Conservation (phyloP, 2,329 filamentous ascomycete species). For the Aspergillus neoniger region DNA sequence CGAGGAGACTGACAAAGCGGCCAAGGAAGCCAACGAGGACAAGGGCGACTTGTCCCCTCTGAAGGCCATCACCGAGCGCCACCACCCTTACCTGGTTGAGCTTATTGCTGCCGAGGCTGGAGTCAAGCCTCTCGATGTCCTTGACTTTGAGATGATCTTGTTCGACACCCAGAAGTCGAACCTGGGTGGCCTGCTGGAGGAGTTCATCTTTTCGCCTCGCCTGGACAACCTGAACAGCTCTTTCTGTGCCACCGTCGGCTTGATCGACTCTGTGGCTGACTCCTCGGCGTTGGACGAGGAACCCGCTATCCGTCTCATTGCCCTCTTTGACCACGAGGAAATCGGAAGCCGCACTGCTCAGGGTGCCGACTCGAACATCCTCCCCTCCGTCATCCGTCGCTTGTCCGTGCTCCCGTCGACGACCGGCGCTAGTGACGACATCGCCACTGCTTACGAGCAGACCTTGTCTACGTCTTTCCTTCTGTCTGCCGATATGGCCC, state of each 20-base stretch:
- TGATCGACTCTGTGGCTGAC: slow-evolving; percentile 75
- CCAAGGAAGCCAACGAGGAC: slow-evolving; percentile 29
- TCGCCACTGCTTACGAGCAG: slow-evolving; percentile 87
- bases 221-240: slow-evolving; percentile 97
- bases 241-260: slow-evolving; percentile 82
- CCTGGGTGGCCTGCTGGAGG: slow-evolving; percentile 85
- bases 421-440: slow-evolving; percentile 59
- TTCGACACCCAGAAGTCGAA: slow-evolving; percentile 93
- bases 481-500: slow-evolving; percentile 95
- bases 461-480: slow-evolving; percentile 89
- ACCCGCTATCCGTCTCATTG: slow-evolving; percentile 81
- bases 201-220: slow-evolving; percentile 94
- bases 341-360: slow-evolving; percentile 92
- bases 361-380: slow-evolving; percentile 87
- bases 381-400: slow-evolving; percentile 83
- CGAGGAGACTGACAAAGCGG: slow-evolving; percentile 32
- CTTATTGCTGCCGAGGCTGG: slow-evolving; percentile 79
- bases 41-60: slow-evolving; percentile 70
- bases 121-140: slow-evolving; percentile 68
- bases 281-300: slow-evolving; percentile 71
- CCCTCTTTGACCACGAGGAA: slow-evolving; percentile 97
- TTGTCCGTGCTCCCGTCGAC: slow-evolving; percentile 75
- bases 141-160: slow-evolving; percentile 95
- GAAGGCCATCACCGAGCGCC: slow-evolving; percentile 74
- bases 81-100: slow-evolving; percentile 84